Conservation (phyloP, 176 grass and related monocot species). For the Triticum urartu region DNA sequence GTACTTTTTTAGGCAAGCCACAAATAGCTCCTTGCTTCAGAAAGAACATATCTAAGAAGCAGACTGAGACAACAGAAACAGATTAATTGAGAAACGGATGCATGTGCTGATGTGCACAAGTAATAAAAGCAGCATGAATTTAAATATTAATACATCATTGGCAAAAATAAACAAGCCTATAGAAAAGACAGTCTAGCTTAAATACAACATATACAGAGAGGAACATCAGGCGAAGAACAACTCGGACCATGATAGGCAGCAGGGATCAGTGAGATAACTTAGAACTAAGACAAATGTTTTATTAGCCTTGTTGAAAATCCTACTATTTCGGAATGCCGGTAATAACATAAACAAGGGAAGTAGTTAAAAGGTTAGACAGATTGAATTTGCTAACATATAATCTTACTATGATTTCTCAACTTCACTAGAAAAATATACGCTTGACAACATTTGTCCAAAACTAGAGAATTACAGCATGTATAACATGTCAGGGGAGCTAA, state of each 20-base stretch:
- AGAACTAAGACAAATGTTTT: no score
- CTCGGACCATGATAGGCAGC: background rate
- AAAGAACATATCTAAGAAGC: background rate
- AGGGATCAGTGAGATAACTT: background rate
- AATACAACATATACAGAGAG: background rate
- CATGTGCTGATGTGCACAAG: background rate
- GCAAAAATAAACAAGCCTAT: background rate
- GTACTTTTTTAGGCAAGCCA: background rate
- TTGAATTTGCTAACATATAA: background rate
- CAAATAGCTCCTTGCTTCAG: background rate
- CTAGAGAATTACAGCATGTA: background rate
- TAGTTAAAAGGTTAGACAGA: slow-evolving; percentile 8
- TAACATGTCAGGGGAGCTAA: background rate
- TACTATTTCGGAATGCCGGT: background rate
- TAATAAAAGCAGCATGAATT: slow-evolving; percentile 13
- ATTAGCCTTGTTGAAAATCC: background rate
- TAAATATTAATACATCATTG: background rate
- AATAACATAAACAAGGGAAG: slow-evolving; percentile 12
- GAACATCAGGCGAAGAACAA: slow-evolving; percentile 1
- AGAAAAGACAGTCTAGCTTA: slow-evolving; percentile 13
- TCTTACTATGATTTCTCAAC: background rate
- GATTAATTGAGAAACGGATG: background rate
- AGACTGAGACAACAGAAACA: slow-evolving; percentile 20
- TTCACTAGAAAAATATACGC: background rate
- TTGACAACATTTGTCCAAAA: background rate